These are phyloP conservation scores for Pyronema domesticum DNA, from an alignment of 495 filamentous ascomycete species.

Conservation along the genomic window DNA sequence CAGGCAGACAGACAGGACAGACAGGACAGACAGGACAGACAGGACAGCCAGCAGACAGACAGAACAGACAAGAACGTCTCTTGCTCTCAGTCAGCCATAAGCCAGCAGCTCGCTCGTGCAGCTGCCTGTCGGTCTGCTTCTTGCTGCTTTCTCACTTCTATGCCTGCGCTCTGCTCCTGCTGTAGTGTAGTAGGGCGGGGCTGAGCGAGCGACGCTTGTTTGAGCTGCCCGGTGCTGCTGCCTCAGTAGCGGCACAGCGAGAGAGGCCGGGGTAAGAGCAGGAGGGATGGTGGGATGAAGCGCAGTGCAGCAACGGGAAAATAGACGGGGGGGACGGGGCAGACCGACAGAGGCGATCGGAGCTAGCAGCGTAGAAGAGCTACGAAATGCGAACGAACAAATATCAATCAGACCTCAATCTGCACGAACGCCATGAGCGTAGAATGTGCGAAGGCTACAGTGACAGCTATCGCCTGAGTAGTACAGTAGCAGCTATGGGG, in stretches of 20 bases:
- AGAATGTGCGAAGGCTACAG: no score
- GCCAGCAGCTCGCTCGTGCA: no score
- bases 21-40: background rate
- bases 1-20: background rate
- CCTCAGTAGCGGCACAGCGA: background rate
- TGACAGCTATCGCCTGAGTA: no score
- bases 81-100: no score
- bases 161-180: no score
- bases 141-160: no score
- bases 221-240: background rate
- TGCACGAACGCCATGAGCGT: no score
- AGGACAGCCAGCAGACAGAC: background rate
- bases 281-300: background rate
- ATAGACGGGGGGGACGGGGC: background rate
- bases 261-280: background rate
- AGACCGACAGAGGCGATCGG: slow-evolving; percentile 1
- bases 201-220: background rate
- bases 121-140: no score
- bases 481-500: no score
- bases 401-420: no score
- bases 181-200: background rate
- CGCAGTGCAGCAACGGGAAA: background rate
- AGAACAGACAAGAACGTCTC: no score
- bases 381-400: no score
- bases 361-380: background rate